A percentile compares a stretch with the other conserved stretches of the same genome.
Conservation (phyloP, 192 early-diverging fungal species). For the Backusella macrospora region DNA sequence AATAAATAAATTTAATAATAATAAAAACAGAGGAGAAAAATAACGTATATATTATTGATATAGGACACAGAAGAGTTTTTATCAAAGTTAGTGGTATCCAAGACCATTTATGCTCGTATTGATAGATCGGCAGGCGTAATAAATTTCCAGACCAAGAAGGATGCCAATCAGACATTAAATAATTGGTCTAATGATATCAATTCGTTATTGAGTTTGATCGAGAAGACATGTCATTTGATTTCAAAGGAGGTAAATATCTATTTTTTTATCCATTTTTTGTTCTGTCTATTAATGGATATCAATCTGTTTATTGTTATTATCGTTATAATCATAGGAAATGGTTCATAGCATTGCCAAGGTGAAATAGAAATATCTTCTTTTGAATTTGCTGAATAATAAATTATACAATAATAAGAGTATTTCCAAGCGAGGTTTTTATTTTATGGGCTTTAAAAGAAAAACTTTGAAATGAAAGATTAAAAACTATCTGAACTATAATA, state of each 20-base stretch:
- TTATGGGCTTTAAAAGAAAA: not conserved
- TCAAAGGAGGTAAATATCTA: slow-evolving; percentile 65
- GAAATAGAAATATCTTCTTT: not conserved
- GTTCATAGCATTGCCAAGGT: slow-evolving; percentile 21
- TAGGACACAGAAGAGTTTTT: slow-evolving; percentile 91
- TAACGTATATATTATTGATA: slow-evolving; percentile 7
- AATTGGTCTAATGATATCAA: slow-evolving; percentile 93
- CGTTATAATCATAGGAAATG: not conserved
- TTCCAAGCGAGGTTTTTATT: not conserved
- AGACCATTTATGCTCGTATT: slow-evolving; percentile 96
- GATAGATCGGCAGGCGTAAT: slow-evolving; percentile 91
- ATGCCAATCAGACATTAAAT: slow-evolving; percentile 89
- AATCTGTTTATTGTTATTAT: not conserved
- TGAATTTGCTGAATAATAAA: not conserved
- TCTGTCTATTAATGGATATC: too few species aligned
- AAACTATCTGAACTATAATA: too few species aligned
- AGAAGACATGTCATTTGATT: slow-evolving; percentile 92
- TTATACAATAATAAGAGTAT: not conserved
- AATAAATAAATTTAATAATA: slow-evolving; percentile 1
- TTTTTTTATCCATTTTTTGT: too few species aligned
- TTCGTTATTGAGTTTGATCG: slow-evolving; percentile 85
- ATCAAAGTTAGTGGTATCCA: slow-evolving; percentile 90
- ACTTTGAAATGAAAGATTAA: not conserved
- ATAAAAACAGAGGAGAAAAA: not conserved
- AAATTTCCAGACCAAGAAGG: slow-evolving; percentile 81